phyloP scores from a whole-genome alignment of 495 filamentous ascomycete species.

The Penicillium waksmanii region DNA sequence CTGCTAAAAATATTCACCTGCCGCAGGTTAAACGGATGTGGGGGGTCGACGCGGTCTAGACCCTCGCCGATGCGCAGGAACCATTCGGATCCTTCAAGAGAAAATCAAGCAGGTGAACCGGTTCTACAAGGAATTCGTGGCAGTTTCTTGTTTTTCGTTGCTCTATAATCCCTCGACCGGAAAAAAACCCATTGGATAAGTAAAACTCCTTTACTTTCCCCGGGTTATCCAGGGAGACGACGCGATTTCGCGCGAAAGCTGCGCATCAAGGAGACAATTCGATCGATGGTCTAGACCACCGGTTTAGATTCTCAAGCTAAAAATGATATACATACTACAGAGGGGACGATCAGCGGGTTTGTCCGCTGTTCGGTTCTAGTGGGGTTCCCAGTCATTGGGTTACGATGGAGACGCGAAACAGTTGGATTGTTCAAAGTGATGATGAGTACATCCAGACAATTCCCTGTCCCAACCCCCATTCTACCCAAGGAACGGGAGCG shows the following conservation, averaged over 20 bases:
- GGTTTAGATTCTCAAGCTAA: not conserved
- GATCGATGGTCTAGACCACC: constrained; percentile 13
- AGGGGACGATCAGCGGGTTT: constrained; percentile 7
- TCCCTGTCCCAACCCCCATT: constrained; percentile 5
- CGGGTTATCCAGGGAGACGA: not conserved
- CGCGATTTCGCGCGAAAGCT: not conserved
- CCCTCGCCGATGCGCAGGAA: not conserved
- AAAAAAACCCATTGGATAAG: not conserved
- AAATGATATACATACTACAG: not conserved
- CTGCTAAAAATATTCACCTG: not conserved
- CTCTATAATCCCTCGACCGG: not conserved
- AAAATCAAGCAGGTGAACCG: not conserved
- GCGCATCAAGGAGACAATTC: not conserved
- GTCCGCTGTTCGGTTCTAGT: constrained; percentile 8
- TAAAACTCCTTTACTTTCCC: not conserved
- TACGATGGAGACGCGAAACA: not conserved
- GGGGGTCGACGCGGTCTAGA: constrained; percentile 5
- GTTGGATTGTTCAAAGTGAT: constrained; percentile 11
- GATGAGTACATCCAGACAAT: constrained; percentile 13
- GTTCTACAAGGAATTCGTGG: not conserved
- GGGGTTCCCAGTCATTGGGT: constrained; percentile 3
- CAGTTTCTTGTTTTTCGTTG: not conserved
- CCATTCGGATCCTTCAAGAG: not conserved
- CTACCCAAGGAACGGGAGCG: constrained; percentile 4
- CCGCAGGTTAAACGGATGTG: not conserved